A percentile compares a stretch with the other conserved stretches of the same genome.
These are phyloP conservation scores for Incumbomyces lentus DNA, from an alignment of 2,329 filamentous ascomycete genomes.

Conservation along the genomic window DNA sequence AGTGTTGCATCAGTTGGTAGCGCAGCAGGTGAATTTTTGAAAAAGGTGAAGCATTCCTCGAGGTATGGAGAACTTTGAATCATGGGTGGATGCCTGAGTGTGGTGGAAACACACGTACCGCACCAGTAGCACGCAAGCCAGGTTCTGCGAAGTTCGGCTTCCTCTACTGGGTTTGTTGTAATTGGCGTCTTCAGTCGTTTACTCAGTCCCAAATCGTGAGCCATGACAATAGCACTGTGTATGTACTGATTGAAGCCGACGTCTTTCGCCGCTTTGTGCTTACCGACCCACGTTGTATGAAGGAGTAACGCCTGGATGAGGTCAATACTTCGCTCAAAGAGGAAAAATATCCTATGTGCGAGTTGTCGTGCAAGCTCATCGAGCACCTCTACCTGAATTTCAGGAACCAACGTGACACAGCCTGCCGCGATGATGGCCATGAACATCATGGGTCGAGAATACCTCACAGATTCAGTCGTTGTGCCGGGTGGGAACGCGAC, in stretches of 20 bases:
- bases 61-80: constrained; percentile 53
- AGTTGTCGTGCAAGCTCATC: constrained; percentile 62
- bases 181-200: constrained; percentile 36
- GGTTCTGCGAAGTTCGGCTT: constrained; percentile 46
- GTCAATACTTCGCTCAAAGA: constrained; percentile 73
- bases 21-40: constrained; percentile 46
- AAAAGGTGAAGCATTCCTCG: constrained; percentile 48
- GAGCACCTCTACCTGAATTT: constrained; percentile 51
- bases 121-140: constrained; percentile 48
- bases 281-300: constrained; percentile 68
- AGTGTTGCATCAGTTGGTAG: constrained; percentile 44
- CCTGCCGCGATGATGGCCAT: constrained; percentile 47
- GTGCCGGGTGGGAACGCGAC: constrained; percentile 46
- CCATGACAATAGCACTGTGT: constrained; percentile 69
- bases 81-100: constrained; percentile 47
- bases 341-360: constrained; percentile 62
- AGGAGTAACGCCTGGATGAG: constrained; percentile 68
- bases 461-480: constrained; percentile 43
- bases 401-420: constrained; percentile 40
- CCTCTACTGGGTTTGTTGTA: constrained; percentile 35
- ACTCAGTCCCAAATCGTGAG: constrained; percentile 69
- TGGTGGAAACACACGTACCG: constrained; percentile 42
- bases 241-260: constrained; percentile 82
- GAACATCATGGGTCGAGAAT: constrained; percentile 49
- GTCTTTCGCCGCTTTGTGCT: constrained; percentile 70